Conservation (phyloP, 306 rosid genomes). For the Adenanthera pavonina region DNA sequence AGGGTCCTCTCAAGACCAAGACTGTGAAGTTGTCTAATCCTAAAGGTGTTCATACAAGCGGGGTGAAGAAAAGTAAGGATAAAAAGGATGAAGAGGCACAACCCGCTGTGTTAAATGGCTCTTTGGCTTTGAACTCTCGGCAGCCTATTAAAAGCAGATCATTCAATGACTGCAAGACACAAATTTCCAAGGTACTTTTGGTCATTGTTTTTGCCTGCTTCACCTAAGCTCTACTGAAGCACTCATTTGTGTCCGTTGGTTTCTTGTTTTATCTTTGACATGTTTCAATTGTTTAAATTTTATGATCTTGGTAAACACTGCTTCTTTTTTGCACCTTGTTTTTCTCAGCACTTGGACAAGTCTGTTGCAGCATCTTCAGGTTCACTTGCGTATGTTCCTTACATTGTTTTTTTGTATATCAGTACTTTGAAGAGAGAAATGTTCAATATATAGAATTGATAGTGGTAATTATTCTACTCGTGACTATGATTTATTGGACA, state of each 20-base stretch:
- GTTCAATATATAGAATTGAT: constrained; percentile 9
- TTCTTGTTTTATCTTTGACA: constrained; percentile 8
- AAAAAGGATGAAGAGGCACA: constrained; percentile 59
- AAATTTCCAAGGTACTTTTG: constrained; percentile 51
- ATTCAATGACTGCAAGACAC: constrained; percentile 60
- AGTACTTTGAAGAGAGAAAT: not conserved
- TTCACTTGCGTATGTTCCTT: constrained; percentile 61
- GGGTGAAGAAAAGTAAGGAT: constrained; percentile 60
- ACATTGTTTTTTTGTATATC: not conserved
- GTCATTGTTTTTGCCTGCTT: constrained; percentile 30
- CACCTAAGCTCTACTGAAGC: constrained; percentile 29
- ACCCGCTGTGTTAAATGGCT: constrained; percentile 69
- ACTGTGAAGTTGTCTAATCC: constrained; percentile 58
- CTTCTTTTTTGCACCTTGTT: constrained; percentile 38
- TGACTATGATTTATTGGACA: constrained; percentile 37
- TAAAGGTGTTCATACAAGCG: constrained; percentile 46
- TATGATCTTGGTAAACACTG: constrained; percentile 38
- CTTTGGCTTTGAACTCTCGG: constrained; percentile 51
- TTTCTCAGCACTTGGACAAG: constrained; percentile 65
- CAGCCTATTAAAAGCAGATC: constrained; percentile 61
- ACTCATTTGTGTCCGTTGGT: constrained; percentile 2
- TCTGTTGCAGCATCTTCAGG: constrained; percentile 64
- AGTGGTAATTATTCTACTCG: constrained; percentile 18
- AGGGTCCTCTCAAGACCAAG: constrained; percentile 66
- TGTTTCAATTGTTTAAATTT: not conserved